Conservation (phyloP, 163 green algal species). For the Prototheca cutis region DNA sequence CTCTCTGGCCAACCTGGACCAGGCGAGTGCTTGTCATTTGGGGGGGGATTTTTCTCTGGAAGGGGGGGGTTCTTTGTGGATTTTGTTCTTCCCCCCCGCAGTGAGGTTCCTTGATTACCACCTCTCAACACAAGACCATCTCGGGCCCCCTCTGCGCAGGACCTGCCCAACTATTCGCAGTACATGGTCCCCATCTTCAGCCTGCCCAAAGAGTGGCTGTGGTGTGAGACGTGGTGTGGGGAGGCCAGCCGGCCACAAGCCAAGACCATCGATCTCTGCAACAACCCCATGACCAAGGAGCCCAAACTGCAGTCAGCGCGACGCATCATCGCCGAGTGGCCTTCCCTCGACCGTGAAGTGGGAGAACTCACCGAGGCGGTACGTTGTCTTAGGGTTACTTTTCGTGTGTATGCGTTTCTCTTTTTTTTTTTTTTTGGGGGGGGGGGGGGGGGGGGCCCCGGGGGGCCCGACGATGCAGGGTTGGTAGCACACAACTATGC, state of each 20-base stretch:
- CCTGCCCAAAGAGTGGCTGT: constrained; percentile 89
- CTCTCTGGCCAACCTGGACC: constrained; percentile 89
- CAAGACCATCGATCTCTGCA: constrained; percentile 99
- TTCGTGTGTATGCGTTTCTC: background rate
- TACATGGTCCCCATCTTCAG: constrained; percentile 84
- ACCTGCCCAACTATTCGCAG: constrained; percentile 98
- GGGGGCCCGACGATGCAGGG: no score
- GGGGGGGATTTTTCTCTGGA: no score
- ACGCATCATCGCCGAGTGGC: constrained; percentile 90
- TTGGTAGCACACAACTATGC: no score
- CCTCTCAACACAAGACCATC: background rate
- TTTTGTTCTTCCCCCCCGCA: no score
- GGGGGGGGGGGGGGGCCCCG: no score
- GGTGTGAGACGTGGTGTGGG: constrained; percentile 51
- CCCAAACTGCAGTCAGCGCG: constrained; percentile 90
- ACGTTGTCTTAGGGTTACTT: background rate
- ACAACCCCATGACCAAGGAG: constrained; percentile 98
- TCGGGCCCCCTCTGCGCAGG: no score
- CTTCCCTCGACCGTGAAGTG: constrained; percentile 23
- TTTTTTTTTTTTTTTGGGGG: no score
- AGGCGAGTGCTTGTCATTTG: constrained; percentile 13
- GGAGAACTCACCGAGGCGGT: constrained; percentile 23
- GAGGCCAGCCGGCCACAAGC: constrained; percentile 45
- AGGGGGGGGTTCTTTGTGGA: background rate
- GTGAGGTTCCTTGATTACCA: no score